Conservation (phyloP, 2,329 filamentous ascomycete species). For the Colletotrichum viniferum region DNA sequence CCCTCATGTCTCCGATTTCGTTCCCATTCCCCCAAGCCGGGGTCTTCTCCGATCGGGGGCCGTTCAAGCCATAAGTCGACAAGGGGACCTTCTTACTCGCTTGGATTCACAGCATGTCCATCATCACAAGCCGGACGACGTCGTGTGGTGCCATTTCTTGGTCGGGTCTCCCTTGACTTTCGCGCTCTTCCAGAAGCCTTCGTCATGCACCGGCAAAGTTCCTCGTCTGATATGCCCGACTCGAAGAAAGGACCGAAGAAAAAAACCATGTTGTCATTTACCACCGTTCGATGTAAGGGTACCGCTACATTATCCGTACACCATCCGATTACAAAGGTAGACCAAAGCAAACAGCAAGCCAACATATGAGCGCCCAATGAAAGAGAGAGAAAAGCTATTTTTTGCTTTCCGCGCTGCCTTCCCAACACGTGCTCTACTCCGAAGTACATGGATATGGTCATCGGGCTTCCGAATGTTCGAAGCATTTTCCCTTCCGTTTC, state of each 20-base stretch:
- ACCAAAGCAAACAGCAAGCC: not conserved
- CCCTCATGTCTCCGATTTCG: conserved; percentile 11
- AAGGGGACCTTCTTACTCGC: not conserved
- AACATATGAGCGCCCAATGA: not conserved
- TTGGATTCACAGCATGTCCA: not conserved
- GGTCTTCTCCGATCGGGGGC: not conserved
- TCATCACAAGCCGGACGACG: not conserved
- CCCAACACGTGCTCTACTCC: not conserved
- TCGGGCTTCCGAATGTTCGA: not conserved
- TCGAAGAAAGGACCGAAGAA: not conserved
- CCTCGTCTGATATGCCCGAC: conserved; percentile 1
- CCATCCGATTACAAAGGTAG: not conserved
- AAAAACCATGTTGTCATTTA: not conserved
- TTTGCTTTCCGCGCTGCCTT: not conserved
- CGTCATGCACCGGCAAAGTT: not conserved
- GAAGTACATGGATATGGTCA: not conserved
- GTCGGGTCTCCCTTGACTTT: not conserved
- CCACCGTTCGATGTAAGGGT: not conserved
- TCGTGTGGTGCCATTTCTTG: not conserved
- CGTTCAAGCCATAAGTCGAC: not conserved
- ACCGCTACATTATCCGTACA: not conserved
- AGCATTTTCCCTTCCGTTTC: not conserved
- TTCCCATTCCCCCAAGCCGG: not conserved
- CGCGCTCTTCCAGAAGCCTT: conserved; percentile 5
- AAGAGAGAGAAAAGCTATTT: not conserved